Conservation (phyloP, 768 basidiomycete genomes). For the Cubamyces lactineus region DNA sequence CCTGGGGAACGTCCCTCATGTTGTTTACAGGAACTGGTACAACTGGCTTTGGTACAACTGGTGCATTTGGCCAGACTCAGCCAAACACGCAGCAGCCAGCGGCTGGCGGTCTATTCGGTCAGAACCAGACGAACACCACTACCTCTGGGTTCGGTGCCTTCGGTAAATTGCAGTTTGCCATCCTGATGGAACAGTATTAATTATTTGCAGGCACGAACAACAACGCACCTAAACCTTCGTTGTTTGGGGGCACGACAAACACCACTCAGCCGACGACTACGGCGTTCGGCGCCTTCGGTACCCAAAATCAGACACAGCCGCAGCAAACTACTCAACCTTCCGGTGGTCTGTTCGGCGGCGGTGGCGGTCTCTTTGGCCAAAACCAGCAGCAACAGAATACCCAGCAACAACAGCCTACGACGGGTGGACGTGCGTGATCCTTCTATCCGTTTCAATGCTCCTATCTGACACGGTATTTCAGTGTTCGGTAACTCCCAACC, state of each 20-base stretch:
- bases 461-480: constrained; percentile 2
- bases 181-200: neutral
- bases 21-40: constrained; percentile 19
- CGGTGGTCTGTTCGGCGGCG: constrained; percentile 25
- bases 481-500: constrained; percentile 25
- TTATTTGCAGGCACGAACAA: constrained; percentile 24
- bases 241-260: constrained; percentile 47
- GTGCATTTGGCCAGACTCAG: constrained; percentile 43
- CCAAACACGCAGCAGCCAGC: constrained; percentile 28
- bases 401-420: constrained; percentile 24
- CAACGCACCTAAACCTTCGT: constrained; percentile 45
- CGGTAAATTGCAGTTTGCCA: constrained; percentile 29
- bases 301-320: constrained; percentile 42
- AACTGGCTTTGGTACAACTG: constrained; percentile 29
- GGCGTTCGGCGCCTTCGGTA: constrained; percentile 36
- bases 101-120: constrained; percentile 42
- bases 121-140: constrained; percentile 35
- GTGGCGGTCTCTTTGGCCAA: constrained; percentile 24
- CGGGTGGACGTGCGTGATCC: constrained; percentile 26
- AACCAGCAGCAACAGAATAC: constrained; percentile 23
- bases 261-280: constrained; percentile 32
- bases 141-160: constrained; percentile 41
- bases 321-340: constrained; percentile 32
- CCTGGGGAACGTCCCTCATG: neutral
- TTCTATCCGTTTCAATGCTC: neutral